Base-by-base conservation (phyloP, 2,329 filamentous ascomycete genomes). In the Drechslerella dactyloides region DNA sequence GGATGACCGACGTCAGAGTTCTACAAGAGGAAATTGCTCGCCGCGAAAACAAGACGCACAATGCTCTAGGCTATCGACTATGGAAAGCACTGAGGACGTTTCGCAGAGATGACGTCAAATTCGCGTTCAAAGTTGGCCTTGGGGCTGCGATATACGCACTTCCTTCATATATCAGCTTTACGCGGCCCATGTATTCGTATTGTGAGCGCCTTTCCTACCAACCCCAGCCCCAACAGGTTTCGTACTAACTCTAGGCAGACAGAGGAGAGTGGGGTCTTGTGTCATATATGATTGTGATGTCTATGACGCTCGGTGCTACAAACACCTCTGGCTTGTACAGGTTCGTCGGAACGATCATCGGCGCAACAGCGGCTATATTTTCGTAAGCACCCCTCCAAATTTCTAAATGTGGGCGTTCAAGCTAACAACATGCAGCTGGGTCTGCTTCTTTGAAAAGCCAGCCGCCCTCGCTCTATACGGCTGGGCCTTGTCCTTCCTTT, bases 181-280 rank as follows among this genome's bases (percentile, higher is more conserved):
- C 92, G 1, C 84, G 92, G 58, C 90, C 90, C 0, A 84, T 89
- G 19, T 99, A 97, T 78, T 74, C 66, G 7, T 60, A 72, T 44
- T 72, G 60, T 64, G 57, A 27, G 46, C 21, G 2, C 46, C 51
- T 27, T 57, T 10, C 4, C 4, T 7, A 27, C 4, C 2, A 2
- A 27, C 2, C 11, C 4, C 11, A 4, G 15, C 21, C 8, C 17
- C 6, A 17, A 10, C 10, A 19, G 13, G 6, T 21, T 30, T n/a
- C 19, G 2, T 55, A 35, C 19, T 40, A 3, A 55, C 27, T 6
- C 13, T 15, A 3, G 10, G 11, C 24, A 55, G 52, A 73, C 23
- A 85, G 93, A 78, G 93, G 93, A 30, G 94, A 99, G 83, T 99
- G 94, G 94, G 94, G 94, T 21, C 83, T 99, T 1, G 80, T 99